Conservation (phyloP, 257 asterid species). For the Mentha longifolia region DNA sequence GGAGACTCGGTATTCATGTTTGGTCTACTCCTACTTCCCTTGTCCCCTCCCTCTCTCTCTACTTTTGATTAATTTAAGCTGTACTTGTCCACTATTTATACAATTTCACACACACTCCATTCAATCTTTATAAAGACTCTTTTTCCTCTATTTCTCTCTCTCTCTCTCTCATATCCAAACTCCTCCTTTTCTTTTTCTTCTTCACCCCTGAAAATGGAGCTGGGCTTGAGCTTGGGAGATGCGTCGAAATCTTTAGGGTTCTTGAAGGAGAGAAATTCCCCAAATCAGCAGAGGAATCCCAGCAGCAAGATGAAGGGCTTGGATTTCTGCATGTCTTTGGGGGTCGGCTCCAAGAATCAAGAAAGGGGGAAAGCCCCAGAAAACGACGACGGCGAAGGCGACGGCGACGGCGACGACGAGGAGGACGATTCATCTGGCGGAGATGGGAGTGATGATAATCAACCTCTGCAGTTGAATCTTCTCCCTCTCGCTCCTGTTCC, state of each 20-base stretch:
- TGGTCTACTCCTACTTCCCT: constrained; percentile 47
- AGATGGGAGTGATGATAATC: constrained; percentile 35
- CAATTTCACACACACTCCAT: constrained; percentile 44
- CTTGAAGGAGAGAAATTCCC: constrained; percentile 26
- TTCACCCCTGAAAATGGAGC: constrained; percentile 51
- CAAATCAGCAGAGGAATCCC: constrained; percentile 14
- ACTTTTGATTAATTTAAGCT: constrained; percentile 23
- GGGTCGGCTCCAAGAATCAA: constrained; percentile 38
- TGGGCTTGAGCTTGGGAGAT: constrained; percentile 75
- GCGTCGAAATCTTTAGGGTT: constrained; percentile 41
- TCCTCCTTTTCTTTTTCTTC: not conserved
- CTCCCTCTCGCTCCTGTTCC: constrained; percentile 59
- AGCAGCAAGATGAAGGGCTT: constrained; percentile 10
- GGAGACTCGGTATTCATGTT: constrained; percentile 37
- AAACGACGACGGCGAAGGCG: constrained; percentile 22
- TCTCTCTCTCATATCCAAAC: constrained; percentile 38
- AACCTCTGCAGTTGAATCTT: constrained; percentile 63
- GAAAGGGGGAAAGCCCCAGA: constrained; percentile 34
- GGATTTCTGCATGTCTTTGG: constrained; percentile 63
- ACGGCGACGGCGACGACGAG: constrained; percentile 24
- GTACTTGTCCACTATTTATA: constrained; percentile 26
- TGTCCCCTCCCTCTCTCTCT: constrained; percentile 29
- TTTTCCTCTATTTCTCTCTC: not conserved
- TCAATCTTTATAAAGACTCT: constrained; percentile 62
- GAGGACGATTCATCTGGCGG: constrained; percentile 27